Conservation (phyloP, 177 flowering plant genomes). For the Vitis hybrid region DNA sequence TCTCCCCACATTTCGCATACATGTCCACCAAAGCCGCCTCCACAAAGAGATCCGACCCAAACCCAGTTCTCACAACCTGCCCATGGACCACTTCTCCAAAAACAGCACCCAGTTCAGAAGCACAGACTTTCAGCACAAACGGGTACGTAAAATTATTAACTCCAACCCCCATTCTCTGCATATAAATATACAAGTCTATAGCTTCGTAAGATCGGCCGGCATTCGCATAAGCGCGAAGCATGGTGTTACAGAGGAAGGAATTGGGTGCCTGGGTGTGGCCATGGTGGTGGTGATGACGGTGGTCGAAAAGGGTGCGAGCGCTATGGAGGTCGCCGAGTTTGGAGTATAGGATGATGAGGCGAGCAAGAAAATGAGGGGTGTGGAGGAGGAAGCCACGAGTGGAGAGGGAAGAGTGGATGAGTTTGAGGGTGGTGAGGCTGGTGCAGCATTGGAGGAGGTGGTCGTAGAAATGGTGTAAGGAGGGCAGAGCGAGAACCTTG, state of each 20-base stretch:
- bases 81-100: constrained; percentile 27
- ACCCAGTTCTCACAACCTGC: constrained; percentile 25
- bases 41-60: constrained; percentile 23
- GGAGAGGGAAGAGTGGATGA: not conserved
- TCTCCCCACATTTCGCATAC: constrained; percentile 35
- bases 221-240: constrained; percentile 33
- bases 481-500: not conserved
- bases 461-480: not conserved
- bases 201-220: constrained; percentile 11
- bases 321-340: not conserved
- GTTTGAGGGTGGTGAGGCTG: not conserved
- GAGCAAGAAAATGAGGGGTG: not conserved
- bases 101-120: constrained; percentile 5
- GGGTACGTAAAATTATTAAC: constrained; percentile 31
- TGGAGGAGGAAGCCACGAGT: not conserved
- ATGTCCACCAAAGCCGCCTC: constrained; percentile 36
- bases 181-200: constrained; percentile 24
- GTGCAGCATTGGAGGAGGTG: not conserved
- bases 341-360: not conserved
- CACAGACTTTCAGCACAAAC: constrained; percentile 35
- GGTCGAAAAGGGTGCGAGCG: not conserved
- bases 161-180: constrained; percentile 23
- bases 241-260: constrained; percentile 39
- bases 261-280: not conserved
- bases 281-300: not conserved